Evolutionary conservation across 345 rosid species (phyloP).

Genomic region (Turnera subulata): DNA sequence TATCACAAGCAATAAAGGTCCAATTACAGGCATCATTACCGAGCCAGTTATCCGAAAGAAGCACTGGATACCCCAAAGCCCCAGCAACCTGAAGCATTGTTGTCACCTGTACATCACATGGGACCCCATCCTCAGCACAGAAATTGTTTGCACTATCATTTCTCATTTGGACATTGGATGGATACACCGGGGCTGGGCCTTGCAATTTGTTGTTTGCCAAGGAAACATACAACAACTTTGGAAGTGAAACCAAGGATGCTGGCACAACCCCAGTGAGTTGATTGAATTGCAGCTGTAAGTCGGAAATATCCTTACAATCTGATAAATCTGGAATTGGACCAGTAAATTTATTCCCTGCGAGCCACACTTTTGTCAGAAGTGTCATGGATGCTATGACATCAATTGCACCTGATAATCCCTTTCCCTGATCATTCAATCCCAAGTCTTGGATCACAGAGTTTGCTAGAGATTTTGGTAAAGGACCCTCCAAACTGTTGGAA

Average conservation of each 20-base stretch:
- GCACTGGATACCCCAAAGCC: slow-evolving; percentile 59
- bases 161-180: slow-evolving; percentile 20
- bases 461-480: too few species aligned
- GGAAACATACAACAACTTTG: slow-evolving; percentile 43
- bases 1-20: slow-evolving; percentile 58
- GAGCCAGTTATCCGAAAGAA: slow-evolving; percentile 59
- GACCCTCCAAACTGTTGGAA: too few species aligned
- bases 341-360: slow-evolving; percentile 59
- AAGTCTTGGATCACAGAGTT: too few species aligned
- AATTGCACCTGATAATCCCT: too few species aligned
- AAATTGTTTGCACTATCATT: slow-evolving; percentile 38
- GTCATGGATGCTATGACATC: too few species aligned
- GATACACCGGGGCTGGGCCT: slow-evolving; percentile 58
- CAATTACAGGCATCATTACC: slow-evolving; percentile 68
- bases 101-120: slow-evolving; percentile 59
- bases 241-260: slow-evolving; percentile 34
- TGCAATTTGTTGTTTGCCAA: slow-evolving; percentile 70
- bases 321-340: slow-evolving; percentile 86
- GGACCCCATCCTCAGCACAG: slow-evolving; percentile 37
- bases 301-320: slow-evolving; percentile 41
- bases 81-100: slow-evolving; percentile 57
- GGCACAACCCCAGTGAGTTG: slow-evolving; percentile 69
- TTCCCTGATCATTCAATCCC: too few species aligned
- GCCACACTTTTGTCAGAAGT: neutral
- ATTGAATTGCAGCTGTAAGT: slow-evolving; percentile 78